Conservation (phyloP, 2,329 filamentous ascomycete species). For the Aureobasidium musti region DNA sequence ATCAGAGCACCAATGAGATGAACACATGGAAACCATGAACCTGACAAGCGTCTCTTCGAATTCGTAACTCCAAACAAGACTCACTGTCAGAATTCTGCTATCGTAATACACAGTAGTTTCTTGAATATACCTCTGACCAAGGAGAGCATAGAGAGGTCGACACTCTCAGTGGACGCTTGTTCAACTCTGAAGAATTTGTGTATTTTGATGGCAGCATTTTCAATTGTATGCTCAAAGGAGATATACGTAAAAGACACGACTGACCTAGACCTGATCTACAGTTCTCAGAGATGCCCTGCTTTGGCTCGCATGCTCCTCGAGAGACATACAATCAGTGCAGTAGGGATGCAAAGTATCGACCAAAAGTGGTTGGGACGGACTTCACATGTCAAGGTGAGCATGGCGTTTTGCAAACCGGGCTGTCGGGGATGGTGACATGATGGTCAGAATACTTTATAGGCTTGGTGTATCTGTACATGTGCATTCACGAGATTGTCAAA, state of each 20-base stretch:
- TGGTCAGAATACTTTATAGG: not conserved
- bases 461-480: not conserved
- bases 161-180: not conserved
- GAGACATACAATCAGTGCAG: too few relatives aligned
- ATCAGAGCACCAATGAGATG: not conserved
- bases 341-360: too few relatives aligned
- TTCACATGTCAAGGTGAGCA: conserved; percentile 14
- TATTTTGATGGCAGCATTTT: not conserved
- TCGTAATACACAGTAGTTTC: not conserved
- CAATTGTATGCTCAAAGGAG: not conserved
- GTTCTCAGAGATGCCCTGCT: too few relatives aligned
- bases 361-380: conserved; percentile 9
- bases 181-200: not conserved
- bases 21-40: not conserved
- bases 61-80: not conserved
- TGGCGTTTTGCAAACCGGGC: conserved; percentile 9
- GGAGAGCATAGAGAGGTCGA: not conserved
- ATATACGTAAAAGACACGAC: not conserved
- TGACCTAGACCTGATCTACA: not conserved
- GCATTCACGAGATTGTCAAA: not conserved
- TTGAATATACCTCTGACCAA: not conserved
- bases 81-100: not conserved
- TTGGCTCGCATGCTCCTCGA: too few relatives aligned
- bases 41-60: not conserved
- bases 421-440: conserved; percentile 6